These are phyloP conservation scores for Guyanaporus albipodus DNA, from an alignment of 768 basidiomycete species.

Conservation along the genomic window DNA sequence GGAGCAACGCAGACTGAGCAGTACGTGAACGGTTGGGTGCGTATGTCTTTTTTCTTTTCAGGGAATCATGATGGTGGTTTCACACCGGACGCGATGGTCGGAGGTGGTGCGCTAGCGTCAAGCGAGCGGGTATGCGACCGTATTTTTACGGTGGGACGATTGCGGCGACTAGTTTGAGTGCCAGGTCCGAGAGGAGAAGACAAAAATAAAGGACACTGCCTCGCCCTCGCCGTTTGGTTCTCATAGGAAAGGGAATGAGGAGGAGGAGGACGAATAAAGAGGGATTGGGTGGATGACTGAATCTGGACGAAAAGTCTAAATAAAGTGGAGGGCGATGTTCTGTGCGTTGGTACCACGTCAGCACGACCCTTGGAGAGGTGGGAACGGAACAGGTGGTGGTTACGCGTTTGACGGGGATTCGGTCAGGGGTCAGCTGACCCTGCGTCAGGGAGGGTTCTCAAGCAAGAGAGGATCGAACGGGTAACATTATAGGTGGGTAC, in stretches of 20 bases:
- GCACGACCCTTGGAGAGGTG: slow-evolving; percentile 15
- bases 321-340: slow-evolving; percentile 5
- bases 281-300: slow-evolving; percentile 9
- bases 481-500: slow-evolving; percentile 22
- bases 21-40: too few relatives aligned
- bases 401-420: too few relatives aligned
- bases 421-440: slow-evolving; percentile 9
- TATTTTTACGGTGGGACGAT: too few relatives aligned
- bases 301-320: slow-evolving; percentile 26
- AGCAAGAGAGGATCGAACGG: too few relatives aligned
- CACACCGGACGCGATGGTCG: slow-evolving; percentile 11
- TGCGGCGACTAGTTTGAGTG: too few relatives aligned
- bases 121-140: too few relatives aligned
- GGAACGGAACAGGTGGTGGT: too few relatives aligned
- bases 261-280: slow-evolving; percentile 5
- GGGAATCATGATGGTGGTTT: too few relatives aligned
- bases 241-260: slow-evolving; percentile 18
- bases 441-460: slow-evolving; percentile 1
- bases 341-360: slow-evolving; percentile 18
- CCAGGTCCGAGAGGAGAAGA: too few relatives aligned
- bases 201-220: slow-evolving; percentile 28
- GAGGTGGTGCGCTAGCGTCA: slow-evolving; percentile 3
- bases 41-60: too few relatives aligned
- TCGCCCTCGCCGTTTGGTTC: slow-evolving; percentile 14
- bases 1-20: not conserved